Evolutionary conservation across 1,139 yeast species (phyloP).

Genomic region (Yamadazyma atmosphaerica): DNA sequence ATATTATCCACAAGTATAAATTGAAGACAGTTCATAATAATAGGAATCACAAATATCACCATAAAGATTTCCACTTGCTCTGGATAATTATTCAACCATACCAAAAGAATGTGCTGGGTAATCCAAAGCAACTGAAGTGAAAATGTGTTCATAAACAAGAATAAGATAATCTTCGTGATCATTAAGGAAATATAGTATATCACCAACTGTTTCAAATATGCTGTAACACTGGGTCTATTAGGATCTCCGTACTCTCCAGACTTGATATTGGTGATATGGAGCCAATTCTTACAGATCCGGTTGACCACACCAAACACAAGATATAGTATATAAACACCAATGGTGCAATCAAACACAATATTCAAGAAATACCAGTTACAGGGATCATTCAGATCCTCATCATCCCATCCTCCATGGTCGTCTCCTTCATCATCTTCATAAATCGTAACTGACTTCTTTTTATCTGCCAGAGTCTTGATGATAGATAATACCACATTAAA

Average conservation of each 20-base stretch:
- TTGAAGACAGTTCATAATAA: conserved; percentile 82
- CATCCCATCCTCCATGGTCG: conserved; percentile 13
- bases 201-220: conserved; percentile 71
- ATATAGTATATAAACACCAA: conserved; percentile 85
- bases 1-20: conserved; percentile 84
- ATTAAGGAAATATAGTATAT: conserved; percentile 67
- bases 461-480: conserved; percentile 40
- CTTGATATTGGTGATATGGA: conserved; percentile 53
- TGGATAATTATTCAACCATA: conserved; percentile 82
- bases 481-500: conserved; percentile 76
- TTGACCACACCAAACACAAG: conserved; percentile 51
- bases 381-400: conserved; percentile 46
- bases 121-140: conserved; percentile 44
- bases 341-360: conserved; percentile 84
- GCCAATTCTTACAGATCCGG: conserved; percentile 33
- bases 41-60: conserved; percentile 81
- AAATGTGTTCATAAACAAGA: conserved; percentile 40
- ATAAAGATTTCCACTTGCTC: conserved; percentile 75
- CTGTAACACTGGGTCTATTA: conserved; percentile 60
- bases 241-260: conserved; percentile 81
- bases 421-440: conserved; percentile 2
- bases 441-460: conserved; percentile 14
- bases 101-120: conserved; percentile 48
- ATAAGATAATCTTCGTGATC: conserved; percentile 58
- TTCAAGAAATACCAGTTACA: conserved; percentile 93